Conservation (phyloP, 2,329 filamentous ascomycete species). For the Aureobasidium sp. region DNA sequence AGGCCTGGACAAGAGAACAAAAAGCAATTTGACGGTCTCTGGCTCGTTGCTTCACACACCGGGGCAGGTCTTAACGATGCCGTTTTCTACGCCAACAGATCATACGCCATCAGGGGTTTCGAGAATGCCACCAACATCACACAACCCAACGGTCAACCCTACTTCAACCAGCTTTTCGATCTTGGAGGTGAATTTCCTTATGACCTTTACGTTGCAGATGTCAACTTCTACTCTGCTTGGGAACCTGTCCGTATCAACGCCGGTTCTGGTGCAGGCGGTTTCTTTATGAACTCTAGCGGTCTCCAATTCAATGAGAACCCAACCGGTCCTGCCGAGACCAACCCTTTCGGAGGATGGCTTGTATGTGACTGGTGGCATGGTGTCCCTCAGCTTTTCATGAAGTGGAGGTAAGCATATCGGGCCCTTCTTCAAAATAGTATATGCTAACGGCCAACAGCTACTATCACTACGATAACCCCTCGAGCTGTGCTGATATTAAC, state of each 20-base stretch:
- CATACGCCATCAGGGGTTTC: slow-evolving; percentile 21
- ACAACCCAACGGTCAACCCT: slow-evolving; percentile 18
- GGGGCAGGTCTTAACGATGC: slow-evolving; percentile 25
- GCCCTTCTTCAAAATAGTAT: background rate
- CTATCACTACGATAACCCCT: slow-evolving; percentile 17
- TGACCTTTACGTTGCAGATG: slow-evolving; percentile 18
- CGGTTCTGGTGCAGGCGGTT: slow-evolving; percentile 22
- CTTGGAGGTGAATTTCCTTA: slow-evolving; percentile 26
- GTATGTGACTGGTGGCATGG: slow-evolving; percentile 30
- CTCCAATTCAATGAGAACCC: slow-evolving; percentile 25
- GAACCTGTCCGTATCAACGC: slow-evolving; percentile 28
- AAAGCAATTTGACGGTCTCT: slow-evolving; percentile 24
- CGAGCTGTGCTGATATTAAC: slow-evolving; percentile 28
- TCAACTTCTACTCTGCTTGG: slow-evolving; percentile 27
- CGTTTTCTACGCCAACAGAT: slow-evolving; percentile 20
- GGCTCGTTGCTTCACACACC: slow-evolving; percentile 21
- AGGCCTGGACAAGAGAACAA: slow-evolving; percentile 22
- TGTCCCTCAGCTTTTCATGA: slow-evolving; percentile 29
- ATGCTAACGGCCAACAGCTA: background rate
- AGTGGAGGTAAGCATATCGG: slow-evolving; percentile 17
- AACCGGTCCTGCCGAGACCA: background rate
- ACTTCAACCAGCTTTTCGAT: slow-evolving; percentile 27
- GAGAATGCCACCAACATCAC: slow-evolving; percentile 25
- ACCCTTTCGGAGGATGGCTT: slow-evolving; percentile 16
- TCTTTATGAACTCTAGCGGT: slow-evolving; percentile 28